Conservation (phyloP, 2,329 filamentous ascomycete species). For the Penicillium sp. region DNA sequence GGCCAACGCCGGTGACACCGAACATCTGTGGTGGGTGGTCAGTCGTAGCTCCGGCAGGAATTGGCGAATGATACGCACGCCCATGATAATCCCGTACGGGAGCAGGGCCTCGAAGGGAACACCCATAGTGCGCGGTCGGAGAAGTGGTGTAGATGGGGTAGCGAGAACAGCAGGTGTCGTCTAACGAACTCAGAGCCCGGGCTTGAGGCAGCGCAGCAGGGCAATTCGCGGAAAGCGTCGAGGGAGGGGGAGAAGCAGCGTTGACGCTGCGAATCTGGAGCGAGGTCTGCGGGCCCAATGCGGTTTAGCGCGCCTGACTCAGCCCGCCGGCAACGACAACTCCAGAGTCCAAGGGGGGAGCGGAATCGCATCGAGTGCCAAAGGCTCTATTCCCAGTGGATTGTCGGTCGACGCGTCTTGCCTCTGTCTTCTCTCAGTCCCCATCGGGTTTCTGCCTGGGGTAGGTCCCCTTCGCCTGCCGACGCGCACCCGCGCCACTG, state of each 20-base stretch:
- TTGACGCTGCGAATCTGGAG: constrained; percentile 18
- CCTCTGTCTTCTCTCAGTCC: constrained; percentile 16
- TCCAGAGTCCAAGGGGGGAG: constrained; percentile 34
- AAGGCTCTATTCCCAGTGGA: constrained; percentile 18
- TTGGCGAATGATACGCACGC: constrained; percentile 47
- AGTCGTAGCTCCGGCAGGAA: constrained; percentile 17
- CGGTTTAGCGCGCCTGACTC: constrained; percentile 38
- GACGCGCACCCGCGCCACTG: neutral
- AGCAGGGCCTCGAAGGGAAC: constrained; percentile 65
- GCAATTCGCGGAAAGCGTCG: constrained; percentile 21
- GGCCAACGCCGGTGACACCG: constrained; percentile 56
- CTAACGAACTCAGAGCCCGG: constrained; percentile 8
- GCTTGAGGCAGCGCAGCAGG: constrained; percentile 7
- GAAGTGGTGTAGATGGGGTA: neutral
- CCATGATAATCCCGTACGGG: constrained; percentile 62
- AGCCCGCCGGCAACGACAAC: constrained; percentile 38
- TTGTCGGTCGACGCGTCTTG: constrained; percentile 29
- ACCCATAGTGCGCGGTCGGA: constrained; percentile 49
- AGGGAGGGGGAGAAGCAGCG: constrained; percentile 18
- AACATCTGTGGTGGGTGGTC: constrained; percentile 54
- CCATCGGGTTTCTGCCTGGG: constrained; percentile 5
- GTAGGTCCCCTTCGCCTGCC: neutral
- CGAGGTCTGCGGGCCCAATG: constrained; percentile 33
- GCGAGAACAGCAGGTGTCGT: neutral
- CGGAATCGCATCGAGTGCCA: constrained; percentile 31